Evolutionary conservation across 2,329 filamentous ascomycete genomes (phyloP), one percentile per base, ranked within the genome.

Genomic region (Aspergillus fructus): DNA sequence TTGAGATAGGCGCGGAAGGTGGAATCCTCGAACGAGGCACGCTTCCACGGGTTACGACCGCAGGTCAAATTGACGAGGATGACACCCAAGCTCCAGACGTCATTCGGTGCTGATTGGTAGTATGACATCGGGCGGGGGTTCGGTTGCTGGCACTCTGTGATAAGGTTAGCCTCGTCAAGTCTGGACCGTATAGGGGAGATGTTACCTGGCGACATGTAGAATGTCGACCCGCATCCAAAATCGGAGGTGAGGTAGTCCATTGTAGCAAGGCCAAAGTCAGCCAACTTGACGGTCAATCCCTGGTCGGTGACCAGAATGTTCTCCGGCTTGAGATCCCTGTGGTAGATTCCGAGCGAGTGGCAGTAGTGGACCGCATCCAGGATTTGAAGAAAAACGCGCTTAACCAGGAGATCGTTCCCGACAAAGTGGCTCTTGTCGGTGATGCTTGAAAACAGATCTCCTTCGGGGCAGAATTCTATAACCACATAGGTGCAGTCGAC

Each of bases 181-280:
- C 27, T 11, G 9, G 17, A 15, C 5, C 42, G 34, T 21, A 50
- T 34, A 30, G 27, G 23, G 17, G 27, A 11, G 27, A 40, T 39
- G 49, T 33, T 89, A 97, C 93, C 93, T 85, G 94, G 94, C 71
- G 92, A 96, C 94, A 97, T 99, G 80, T 99, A 99, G 71, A 97
- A 97, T 13, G 93, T 97, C 33, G 94, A 97, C 62, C 94, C 94
- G 74, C 94, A 99, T 70, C 94, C 94, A 76, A 96, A 97, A 75
- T 99, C 94, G 67, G 92, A 89, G 63, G 93, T 96, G 65, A 88
- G 82, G 64, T 86, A 83, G 64, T 93, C 90, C 58, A 86, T 87
- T 23, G 92, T 97, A 59, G 94, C 94, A 55, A 99, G 85, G 72
- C 94, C 94, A 82, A 99, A 99, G 77, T 99, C 94, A 64, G 93